A percentile compares a stretch with the other conserved stretches of the same genome.
These are phyloP conservation scores for Aphelidium insulamus DNA, from an alignment of 371 early-diverging fungal genomes.

Conservation along the genomic window DNA sequence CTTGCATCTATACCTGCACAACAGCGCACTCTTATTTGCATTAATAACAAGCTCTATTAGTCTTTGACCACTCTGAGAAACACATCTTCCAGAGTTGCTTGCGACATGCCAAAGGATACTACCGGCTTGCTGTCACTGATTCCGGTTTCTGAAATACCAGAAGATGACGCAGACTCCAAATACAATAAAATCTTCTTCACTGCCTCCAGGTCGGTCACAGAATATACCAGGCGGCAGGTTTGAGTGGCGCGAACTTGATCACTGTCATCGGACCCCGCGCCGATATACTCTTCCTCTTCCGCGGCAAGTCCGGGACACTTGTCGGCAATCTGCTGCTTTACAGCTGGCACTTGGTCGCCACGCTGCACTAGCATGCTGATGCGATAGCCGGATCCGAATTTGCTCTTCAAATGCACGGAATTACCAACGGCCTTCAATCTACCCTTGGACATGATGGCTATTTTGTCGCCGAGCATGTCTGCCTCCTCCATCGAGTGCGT, in stretches of 20 bases:
- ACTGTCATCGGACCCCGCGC: slow-evolving; percentile 5
- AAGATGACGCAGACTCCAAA: too few relatives aligned
- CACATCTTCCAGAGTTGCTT: slow-evolving; percentile 40
- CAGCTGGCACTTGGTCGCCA: slow-evolving; percentile 8
- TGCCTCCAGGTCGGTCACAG: too few relatives aligned
- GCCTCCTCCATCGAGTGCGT: slow-evolving; percentile 60
- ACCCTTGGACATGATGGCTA: slow-evolving; percentile 45
- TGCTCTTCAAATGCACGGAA: slow-evolving; percentile 34
- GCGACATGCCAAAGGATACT: slow-evolving; percentile 35
- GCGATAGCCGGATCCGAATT: slow-evolving; percentile 37
- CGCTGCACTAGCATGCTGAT: slow-evolving; percentile 15
- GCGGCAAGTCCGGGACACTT: too few relatives aligned
- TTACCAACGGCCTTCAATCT: slow-evolving; percentile 33
- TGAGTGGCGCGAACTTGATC: too few relatives aligned
- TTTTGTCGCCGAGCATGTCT: slow-evolving; percentile 33
- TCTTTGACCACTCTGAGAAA: slow-evolving; percentile 20
- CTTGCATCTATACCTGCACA: too few relatives aligned
- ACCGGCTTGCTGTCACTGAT: slow-evolving; percentile 8
- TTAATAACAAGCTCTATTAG: too few relatives aligned
- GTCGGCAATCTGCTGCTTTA: slow-evolving; percentile 10
- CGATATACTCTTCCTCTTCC: slow-evolving; percentile 7
- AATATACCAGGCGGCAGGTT: too few relatives aligned
- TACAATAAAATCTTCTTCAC: too few relatives aligned
- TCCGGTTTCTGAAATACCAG: too few relatives aligned
- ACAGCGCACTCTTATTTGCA: too few relatives aligned